Conservation (phyloP, 2,329 filamentous ascomycete genomes). For the Epichloe festucae region DNA sequence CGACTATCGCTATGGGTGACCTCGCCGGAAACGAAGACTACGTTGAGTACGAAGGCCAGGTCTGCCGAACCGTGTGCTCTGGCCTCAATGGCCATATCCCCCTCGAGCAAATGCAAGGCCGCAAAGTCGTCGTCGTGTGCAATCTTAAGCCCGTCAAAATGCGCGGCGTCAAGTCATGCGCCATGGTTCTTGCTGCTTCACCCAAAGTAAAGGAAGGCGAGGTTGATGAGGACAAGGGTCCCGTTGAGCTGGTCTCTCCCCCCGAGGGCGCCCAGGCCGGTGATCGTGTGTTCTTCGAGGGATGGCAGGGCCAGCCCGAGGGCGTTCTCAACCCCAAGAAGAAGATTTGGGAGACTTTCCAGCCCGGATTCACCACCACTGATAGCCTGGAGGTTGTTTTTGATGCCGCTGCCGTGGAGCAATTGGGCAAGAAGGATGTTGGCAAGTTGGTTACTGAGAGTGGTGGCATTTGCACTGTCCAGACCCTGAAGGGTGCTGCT, state of each 20-base stretch:
- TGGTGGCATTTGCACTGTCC: conserved; percentile 72
- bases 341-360: conserved; percentile 96
- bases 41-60: conserved; percentile 77
- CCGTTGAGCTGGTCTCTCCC: conserved; percentile 88
- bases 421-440: conserved; percentile 56
- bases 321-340: conserved; percentile 96
- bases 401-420: conserved; percentile 64
- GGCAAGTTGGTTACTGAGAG: conserved; percentile 62
- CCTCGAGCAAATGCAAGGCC: conserved; percentile 89
- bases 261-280: conserved; percentile 64
- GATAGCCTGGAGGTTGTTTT: conserved; percentile 72
- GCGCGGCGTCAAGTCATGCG: conserved; percentile 65
- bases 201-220: conserved; percentile 73
- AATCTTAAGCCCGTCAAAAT: conserved; percentile 99
- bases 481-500: conserved; percentile 64
- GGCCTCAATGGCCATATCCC: conserved; percentile 88
- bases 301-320: conserved; percentile 88
- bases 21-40: conserved; percentile 71
- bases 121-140: conserved; percentile 90
- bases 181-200: conserved; percentile 93
- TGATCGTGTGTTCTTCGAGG: conserved; percentile 84
- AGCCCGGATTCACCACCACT: conserved; percentile 91
- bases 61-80: conserved; percentile 91
- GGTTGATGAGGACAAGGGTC: conserved; percentile 71
- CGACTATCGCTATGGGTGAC: conserved; percentile 90